A percentile compares a stretch with the other conserved stretches of the same genome.
These are phyloP conservation scores for Heliamphora pulchella DNA, from an alignment of 179 eudicot species.

Conservation along the genomic window DNA sequence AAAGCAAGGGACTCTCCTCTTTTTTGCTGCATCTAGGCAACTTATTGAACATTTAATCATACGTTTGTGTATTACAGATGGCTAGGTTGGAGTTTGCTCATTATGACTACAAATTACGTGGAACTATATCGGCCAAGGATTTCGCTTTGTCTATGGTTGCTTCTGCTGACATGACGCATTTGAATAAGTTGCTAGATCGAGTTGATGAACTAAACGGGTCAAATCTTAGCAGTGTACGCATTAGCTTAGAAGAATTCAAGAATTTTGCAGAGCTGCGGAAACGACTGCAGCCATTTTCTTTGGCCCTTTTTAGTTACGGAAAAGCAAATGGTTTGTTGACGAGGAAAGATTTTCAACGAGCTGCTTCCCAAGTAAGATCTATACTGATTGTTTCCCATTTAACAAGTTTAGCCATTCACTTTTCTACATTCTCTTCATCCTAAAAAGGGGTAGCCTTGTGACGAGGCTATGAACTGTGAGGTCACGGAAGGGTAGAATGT, in stretches of 20 bases:
- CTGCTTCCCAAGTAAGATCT: slow-evolving; percentile 64
- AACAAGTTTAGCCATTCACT: neutral
- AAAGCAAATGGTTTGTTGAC: slow-evolving; percentile 64
- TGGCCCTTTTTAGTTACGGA: slow-evolving; percentile 77
- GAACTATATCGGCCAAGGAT: slow-evolving; percentile 77
- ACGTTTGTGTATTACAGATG: slow-evolving; percentile 35
- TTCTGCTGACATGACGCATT: slow-evolving; percentile 72
- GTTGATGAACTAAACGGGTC: slow-evolving; percentile 53
- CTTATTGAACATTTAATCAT: neutral
- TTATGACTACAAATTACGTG: slow-evolving; percentile 64
- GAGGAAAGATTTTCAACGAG: slow-evolving; percentile 62
- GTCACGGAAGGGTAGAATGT: too few species aligned
- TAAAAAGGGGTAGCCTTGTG: too few species aligned
- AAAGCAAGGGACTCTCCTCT: too few species aligned
- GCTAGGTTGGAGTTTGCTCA: slow-evolving; percentile 71
- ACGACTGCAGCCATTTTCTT: slow-evolving; percentile 49
- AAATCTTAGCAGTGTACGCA: slow-evolving; percentile 35
- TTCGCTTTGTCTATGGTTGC: slow-evolving; percentile 92
- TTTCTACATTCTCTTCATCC: neutral
- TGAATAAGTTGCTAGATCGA: slow-evolving; percentile 57
- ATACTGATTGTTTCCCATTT: too few species aligned
- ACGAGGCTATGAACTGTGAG: too few species aligned
- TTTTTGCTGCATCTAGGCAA: too few species aligned
- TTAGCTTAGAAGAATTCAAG: slow-evolving; percentile 76
- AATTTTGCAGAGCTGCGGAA: slow-evolving; percentile 57